phyloP scores from a whole-genome alignment of 2,329 filamentous ascomycete genomes.

The Nemania sp. region DNA sequence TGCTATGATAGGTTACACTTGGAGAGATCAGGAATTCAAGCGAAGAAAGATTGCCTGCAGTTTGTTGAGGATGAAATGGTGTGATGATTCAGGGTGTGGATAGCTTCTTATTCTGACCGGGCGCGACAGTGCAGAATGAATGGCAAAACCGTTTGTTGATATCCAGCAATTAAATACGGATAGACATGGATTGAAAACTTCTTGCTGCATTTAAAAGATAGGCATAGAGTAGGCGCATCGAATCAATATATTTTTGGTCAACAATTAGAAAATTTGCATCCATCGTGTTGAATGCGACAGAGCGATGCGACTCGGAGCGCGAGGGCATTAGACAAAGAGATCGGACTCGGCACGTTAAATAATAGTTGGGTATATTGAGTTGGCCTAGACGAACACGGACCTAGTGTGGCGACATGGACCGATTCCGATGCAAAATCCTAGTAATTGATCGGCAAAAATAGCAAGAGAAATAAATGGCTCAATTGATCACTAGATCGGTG shows the following conservation, averaged over 20 bases:
- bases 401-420: conserved; percentile 23
- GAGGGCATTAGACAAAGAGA: conserved; percentile 39
- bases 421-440: conserved; percentile 5
- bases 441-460: conserved; percentile 7
- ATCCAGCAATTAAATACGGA: conserved; percentile 3
- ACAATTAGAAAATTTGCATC: conserved; percentile 38
- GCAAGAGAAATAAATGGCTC: conserved; percentile 44
- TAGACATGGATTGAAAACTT: not conserved
- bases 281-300: conserved; percentile 45
- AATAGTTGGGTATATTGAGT: conserved; percentile 25
- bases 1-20: not conserved
- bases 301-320: conserved; percentile 37
- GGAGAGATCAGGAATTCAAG: not conserved
- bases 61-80: conserved; percentile 35
- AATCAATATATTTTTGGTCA: conserved; percentile 21
- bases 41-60: conserved; percentile 6
- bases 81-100: conserved; percentile 43
- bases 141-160: not conserved
- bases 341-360: conserved; percentile 21
- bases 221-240: conserved; percentile 37
- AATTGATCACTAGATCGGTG: conserved; percentile 45
- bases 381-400: conserved; percentile 39
- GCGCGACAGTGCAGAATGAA: conserved; percentile 8
- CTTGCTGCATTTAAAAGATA: conserved; percentile 26
- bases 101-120: conserved; percentile 46